Conservation (phyloP, 2,329 filamentous ascomycete genomes). For the Myriosclerotinia curreyana region DNA sequence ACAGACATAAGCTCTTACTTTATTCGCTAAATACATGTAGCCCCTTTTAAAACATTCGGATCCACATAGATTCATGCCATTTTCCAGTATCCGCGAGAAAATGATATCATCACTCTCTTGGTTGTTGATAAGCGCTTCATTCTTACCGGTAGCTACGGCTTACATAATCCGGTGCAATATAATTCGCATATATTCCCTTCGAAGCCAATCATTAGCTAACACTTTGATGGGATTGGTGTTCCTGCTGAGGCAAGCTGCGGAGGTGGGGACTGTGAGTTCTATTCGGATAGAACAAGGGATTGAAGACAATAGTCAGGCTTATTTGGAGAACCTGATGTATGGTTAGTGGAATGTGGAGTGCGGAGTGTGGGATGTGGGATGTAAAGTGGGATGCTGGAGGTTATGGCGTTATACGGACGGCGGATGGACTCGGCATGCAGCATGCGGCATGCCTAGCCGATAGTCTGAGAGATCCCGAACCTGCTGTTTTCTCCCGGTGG, state of each 20-base stretch:
- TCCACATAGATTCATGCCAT: not conserved
- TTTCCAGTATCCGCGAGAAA: not conserved
- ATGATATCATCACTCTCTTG: not conserved
- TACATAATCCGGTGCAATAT: not conserved
- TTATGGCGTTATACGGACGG: too few relatives aligned
- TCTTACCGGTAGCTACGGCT: not conserved
- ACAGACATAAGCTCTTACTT: not conserved
- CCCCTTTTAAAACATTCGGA: not conserved
- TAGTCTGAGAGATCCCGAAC: not conserved
- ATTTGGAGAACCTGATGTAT: too few relatives aligned
- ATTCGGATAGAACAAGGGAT: not conserved
- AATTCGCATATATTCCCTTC: not conserved
- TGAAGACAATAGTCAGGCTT: too few relatives aligned
- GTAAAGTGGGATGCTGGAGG: too few relatives aligned
- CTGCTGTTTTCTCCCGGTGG: not conserved
- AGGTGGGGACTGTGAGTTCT: not conserved
- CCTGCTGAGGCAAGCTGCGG: not conserved
- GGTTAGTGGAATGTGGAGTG: too few relatives aligned
- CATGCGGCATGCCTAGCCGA: not conserved
- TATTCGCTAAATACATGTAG: not conserved
- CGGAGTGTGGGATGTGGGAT: too few relatives aligned
- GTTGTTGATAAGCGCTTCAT: not conserved
- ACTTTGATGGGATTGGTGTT: not conserved
- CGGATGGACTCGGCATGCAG: too few relatives aligned
- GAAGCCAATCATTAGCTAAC: not conserved